Conservation (phyloP, 352 stramenopile species). For the Pythium sp. region DNA sequence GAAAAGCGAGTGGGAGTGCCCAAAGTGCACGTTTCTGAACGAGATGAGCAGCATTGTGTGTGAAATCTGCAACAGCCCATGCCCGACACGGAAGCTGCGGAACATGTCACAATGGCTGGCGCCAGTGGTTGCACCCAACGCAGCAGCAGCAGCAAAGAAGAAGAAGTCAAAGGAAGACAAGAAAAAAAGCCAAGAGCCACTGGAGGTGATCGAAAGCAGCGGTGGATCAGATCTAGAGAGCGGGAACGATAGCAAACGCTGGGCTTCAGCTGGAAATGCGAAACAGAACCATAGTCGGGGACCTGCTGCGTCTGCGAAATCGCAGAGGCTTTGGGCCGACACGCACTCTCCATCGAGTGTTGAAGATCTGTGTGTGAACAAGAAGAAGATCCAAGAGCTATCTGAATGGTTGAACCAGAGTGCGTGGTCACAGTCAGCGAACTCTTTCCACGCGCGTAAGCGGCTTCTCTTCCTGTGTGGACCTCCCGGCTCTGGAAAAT, state of each 20-base stretch:
- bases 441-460: constrained; percentile 26
- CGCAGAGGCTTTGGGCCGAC: constrained; percentile 48
- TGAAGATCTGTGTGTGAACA: constrained; percentile 78
- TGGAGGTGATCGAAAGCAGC: constrained; percentile 40
- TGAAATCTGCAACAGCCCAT: constrained; percentile 37
- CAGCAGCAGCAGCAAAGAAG: neutral
- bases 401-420: constrained; percentile 53
- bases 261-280: neutral
- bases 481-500: constrained; percentile 79
- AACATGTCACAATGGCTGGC: constrained; percentile 45
- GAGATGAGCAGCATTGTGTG: constrained; percentile 24
- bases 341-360: constrained; percentile 34
- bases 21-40: constrained; percentile 52
- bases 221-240: constrained; percentile 23
- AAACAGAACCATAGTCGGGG: neutral
- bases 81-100: constrained; percentile 22
- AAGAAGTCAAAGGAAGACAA: neutral
- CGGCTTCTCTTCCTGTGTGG: constrained; percentile 80
- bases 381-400: constrained; percentile 80
- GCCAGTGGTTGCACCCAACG: constrained; percentile 10
- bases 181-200: neutral
- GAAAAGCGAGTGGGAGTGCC: constrained; percentile 33
- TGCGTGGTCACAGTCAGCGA: constrained; percentile 10
- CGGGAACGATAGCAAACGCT: neutral
- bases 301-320: neutral